Evolutionary conservation across 257 asterid genomes (phyloP).

Genomic region (Jacaranda mimosifolia): DNA sequence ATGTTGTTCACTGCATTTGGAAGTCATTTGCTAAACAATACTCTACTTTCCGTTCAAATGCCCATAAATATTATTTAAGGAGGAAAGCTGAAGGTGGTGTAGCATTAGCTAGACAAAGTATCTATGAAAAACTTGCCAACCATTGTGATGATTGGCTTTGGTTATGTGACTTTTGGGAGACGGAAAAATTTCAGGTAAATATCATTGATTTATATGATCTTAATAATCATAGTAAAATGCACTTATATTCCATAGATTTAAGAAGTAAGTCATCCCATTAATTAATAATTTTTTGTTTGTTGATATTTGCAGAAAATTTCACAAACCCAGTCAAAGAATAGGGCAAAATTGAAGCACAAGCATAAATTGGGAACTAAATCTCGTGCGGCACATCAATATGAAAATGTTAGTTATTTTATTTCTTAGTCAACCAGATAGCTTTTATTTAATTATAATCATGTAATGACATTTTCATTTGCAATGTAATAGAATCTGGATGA

Average conservation of each 20-base stretch:
- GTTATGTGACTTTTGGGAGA: not conserved
- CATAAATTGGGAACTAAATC: constrained; percentile 9
- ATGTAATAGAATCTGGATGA: not conserved
- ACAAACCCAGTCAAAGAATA: not conserved
- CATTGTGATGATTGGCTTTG: not conserved
- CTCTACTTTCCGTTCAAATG: too few relatives aligned
- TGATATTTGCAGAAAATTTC: not conserved
- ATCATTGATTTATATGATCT: not conserved
- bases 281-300: not conserved
- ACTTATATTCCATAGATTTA: too few relatives aligned
- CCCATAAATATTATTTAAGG: too few relatives aligned
- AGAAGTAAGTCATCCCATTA: not conserved
- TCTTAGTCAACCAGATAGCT: not conserved
- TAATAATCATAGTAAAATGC: not conserved
- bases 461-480: not conserved
- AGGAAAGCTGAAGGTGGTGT: not conserved
- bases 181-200: not conserved
- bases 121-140: not conserved
- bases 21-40: too few relatives aligned
- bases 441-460: not conserved
- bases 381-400: not conserved
- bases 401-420: not conserved
- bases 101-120: not conserved
- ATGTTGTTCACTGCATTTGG: too few relatives aligned
- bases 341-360: not conserved